Percentiles rank a stretch among this genome's conserved stretches.
Conservation (phyloP, 1,284 basidiomycete species). For the Xerocomus nothofagi region DNA sequence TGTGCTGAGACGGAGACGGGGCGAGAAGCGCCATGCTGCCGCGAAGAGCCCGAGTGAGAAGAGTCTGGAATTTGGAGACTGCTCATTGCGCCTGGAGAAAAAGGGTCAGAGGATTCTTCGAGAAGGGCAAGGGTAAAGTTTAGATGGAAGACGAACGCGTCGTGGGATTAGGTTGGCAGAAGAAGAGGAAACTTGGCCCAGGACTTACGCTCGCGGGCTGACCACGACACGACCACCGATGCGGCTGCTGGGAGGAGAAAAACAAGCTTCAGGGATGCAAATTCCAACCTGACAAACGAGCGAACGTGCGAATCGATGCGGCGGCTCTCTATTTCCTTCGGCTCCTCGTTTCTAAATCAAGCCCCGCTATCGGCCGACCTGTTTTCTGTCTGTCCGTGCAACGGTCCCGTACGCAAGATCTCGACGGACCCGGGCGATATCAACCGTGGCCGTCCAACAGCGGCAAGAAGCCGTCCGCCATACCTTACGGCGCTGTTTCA, state of each 20-base stretch:
- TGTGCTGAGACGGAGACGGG: constrained; percentile 48
- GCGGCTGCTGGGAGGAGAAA: constrained; percentile 15
- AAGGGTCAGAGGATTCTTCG: not conserved
- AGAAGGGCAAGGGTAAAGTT: constrained; percentile 7
- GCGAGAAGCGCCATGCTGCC: constrained; percentile 37
- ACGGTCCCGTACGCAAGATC: no score
- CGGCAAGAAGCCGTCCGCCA: not conserved
- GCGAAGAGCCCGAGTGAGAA: constrained; percentile 47
- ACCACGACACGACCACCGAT: constrained; percentile 2
- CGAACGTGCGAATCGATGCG: constrained; percentile 35
- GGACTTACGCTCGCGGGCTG: constrained; percentile 17
- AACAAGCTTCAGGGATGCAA: constrained; percentile 14
- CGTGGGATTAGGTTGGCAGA: constrained; percentile 11
- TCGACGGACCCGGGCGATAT: not conserved
- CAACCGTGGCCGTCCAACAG: not conserved
- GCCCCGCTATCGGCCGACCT: constrained; percentile 11
- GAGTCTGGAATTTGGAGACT: constrained; percentile 49
- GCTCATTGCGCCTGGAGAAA: constrained; percentile 23
- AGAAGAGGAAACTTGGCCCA: constrained; percentile 16
- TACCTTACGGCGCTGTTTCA: constrained; percentile 17
- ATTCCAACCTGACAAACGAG: constrained; percentile 24
- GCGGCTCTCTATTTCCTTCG: constrained; percentile 18
- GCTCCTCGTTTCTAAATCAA: constrained; percentile 12
- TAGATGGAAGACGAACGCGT: constrained; percentile 24
- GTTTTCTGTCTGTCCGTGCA: not conserved